phyloP scores from a whole-genome alignment of 2,329 filamentous ascomycete genomes.

The Teratosphaeria nubilosa region DNA sequence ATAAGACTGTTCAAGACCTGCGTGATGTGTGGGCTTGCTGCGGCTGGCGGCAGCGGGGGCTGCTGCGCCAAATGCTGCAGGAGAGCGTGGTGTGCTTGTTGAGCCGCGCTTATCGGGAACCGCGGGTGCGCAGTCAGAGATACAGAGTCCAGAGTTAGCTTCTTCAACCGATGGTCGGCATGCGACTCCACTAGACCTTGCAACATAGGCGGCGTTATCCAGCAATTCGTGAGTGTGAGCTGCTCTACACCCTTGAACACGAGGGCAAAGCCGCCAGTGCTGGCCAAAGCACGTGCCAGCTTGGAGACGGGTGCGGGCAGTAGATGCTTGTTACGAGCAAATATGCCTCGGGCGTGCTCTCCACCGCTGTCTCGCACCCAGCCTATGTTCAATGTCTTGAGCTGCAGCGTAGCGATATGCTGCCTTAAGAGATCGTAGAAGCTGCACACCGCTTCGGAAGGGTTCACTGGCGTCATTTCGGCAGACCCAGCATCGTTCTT shows the following conservation, averaged over 20 bases:
- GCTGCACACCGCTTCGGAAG: slow-evolving; percentile 41
- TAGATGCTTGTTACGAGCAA: slow-evolving; percentile 52
- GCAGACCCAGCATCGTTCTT: slow-evolving; percentile 44
- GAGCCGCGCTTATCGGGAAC: slow-evolving; percentile 6
- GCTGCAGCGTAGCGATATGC: slow-evolving; percentile 39
- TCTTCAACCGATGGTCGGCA: slow-evolving; percentile 38
- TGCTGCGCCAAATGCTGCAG: slow-evolving; percentile 2
- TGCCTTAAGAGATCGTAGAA: slow-evolving; percentile 42
- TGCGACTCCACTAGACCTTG: slow-evolving; percentile 42
- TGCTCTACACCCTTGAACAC: slow-evolving; percentile 47
- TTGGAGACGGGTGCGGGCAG: slow-evolving; percentile 49
- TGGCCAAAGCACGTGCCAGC: slow-evolving; percentile 12
- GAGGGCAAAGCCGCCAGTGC: slow-evolving; percentile 6
- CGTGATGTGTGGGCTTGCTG: not conserved
- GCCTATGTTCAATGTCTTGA: slow-evolving; percentile 46
- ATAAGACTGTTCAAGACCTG: not conserved
- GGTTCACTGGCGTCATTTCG: slow-evolving; percentile 39
- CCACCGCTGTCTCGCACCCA: slow-evolving; percentile 51
- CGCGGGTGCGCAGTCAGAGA: slow-evolving; percentile 46
- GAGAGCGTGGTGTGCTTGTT: slow-evolving; percentile 5
- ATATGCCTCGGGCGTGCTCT: slow-evolving; percentile 53
- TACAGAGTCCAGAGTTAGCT: slow-evolving; percentile 52
- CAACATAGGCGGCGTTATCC: slow-evolving; percentile 52
- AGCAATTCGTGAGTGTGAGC: slow-evolving; percentile 59
- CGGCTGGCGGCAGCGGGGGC: not conserved